A percentile compares a stretch with the other conserved stretches of the same genome.
These are phyloP conservation scores for Orychophragmus violaceus DNA, from an alignment of 345 rosid genomes.

Conservation along the genomic window DNA sequence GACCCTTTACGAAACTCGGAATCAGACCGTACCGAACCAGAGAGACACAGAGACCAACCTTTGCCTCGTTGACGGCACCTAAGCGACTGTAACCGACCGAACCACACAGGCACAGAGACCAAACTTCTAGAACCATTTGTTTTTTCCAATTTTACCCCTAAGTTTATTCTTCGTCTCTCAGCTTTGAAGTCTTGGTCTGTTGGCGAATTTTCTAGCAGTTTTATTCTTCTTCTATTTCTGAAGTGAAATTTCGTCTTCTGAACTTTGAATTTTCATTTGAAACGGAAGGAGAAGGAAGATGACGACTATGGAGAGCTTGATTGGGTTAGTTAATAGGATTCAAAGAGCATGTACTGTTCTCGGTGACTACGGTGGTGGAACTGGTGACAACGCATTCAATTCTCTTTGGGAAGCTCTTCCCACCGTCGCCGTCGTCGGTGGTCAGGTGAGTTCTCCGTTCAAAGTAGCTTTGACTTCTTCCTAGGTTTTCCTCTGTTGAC, in stretches of 20 bases:
- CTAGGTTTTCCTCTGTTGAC: not conserved
- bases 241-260: not conserved
- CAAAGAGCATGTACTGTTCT: constrained; percentile 93
- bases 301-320: constrained; percentile 95
- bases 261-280: not conserved
- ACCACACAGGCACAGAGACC: not conserved
- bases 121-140: constrained; percentile 16
- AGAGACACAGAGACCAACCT: not conserved
- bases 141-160: not conserved
- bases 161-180: not conserved
- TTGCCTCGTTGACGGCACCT: not conserved
- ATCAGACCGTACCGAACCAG: not conserved
- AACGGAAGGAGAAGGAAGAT: constrained; percentile 33
- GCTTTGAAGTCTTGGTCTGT: constrained; percentile 7
- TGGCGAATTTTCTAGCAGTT: constrained; percentile 12
- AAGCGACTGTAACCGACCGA: not conserved
- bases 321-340: constrained; percentile 78
- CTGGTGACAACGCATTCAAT: constrained; percentile 51
- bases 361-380: constrained; percentile 83
- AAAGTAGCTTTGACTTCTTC: not conserved
- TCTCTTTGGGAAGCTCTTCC: constrained; percentile 99
- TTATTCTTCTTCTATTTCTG: not conserved
- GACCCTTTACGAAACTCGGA: not conserved
- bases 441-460: constrained; percentile 48
- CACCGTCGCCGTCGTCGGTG: constrained; percentile 83